A percentile compares a stretch with the other conserved stretches of the same genome.
Evolutionary conservation across 306 rosid species (phyloP).

Genomic region (Betula pendula): DNA sequence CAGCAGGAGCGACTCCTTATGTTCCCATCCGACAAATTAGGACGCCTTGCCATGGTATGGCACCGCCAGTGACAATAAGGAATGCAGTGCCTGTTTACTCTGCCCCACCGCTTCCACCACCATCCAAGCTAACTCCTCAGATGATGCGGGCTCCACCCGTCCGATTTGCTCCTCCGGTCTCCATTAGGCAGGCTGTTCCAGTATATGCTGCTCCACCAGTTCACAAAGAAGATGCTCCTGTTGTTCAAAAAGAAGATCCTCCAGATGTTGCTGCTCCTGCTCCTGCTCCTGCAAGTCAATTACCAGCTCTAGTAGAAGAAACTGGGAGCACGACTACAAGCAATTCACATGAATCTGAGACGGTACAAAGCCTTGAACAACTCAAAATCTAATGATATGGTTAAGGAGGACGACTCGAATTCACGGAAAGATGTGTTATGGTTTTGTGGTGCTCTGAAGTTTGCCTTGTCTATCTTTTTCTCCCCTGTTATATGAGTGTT

Average conservation of each 20-base stretch:
- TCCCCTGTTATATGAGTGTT: constrained; percentile 52
- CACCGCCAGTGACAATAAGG: constrained; percentile 89
- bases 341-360: constrained; percentile 42
- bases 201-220: constrained; percentile 73
- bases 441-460: constrained; percentile 57
- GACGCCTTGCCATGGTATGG: constrained; percentile 76
- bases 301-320: constrained; percentile 42
- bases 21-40: constrained; percentile 83
- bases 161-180: constrained; percentile 71
- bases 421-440: constrained; percentile 45
- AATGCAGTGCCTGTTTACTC: constrained; percentile 83
- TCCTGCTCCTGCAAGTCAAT: constrained; percentile 27
- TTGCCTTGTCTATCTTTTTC: constrained; percentile 40
- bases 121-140: constrained; percentile 47
- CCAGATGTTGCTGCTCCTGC: constrained; percentile 21
- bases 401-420: constrained; percentile 32
- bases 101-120: constrained; percentile 79
- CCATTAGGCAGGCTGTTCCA: constrained; percentile 75
- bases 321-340: constrained; percentile 33
- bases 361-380: constrained; percentile 57
- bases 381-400: constrained; percentile 66
- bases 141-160: constrained; percentile 50
- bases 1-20: constrained; percentile 80
- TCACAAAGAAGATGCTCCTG: constrained; percentile 48
- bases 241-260: constrained; percentile 36